Evolutionary conservation across 2,329 filamentous ascomycete species (phyloP).

Genomic region (Cercospora berteroae): DNA sequence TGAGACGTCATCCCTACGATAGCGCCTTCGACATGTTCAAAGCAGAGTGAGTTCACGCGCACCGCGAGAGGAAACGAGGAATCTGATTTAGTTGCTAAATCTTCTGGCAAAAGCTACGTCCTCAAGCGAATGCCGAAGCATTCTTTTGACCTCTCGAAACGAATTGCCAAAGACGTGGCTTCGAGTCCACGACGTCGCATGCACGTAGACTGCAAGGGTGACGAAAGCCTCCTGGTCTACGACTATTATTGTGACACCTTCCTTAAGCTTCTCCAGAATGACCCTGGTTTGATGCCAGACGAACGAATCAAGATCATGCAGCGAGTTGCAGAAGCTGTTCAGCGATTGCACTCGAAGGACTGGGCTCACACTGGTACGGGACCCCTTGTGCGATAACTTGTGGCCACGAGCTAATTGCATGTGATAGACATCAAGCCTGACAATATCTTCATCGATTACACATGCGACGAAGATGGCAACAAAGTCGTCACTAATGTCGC

Average conservation of each 20-base stretch:
- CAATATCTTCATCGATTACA: slow-evolving; percentile 42
- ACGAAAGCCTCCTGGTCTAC: slow-evolving; percentile 40
- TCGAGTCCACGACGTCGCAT: slow-evolving; percentile 39
- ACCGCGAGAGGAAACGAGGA: background rate
- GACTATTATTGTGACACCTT: slow-evolving; percentile 39
- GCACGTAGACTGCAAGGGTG: slow-evolving; percentile 39
- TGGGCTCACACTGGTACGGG: slow-evolving; percentile 40
- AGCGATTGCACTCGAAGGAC: slow-evolving; percentile 40
- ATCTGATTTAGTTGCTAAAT: slow-evolving; percentile 29
- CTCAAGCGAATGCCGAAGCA: slow-evolving; percentile 37
- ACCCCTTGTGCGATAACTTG: too few species aligned
- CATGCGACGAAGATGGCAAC: slow-evolving; percentile 33
- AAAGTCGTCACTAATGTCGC: slow-evolving; percentile 37
- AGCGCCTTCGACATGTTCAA: slow-evolving; percentile 36
- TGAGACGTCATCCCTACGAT: slow-evolving; percentile 35
- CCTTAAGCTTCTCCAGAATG: slow-evolving; percentile 37
- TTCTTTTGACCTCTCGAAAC: slow-evolving; percentile 37
- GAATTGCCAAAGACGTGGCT: slow-evolving; percentile 37
- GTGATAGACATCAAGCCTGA: slow-evolving; percentile 43
- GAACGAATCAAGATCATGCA: slow-evolving; percentile 39
- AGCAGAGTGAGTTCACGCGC: slow-evolving; percentile 36
- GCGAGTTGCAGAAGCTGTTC: slow-evolving; percentile 31
- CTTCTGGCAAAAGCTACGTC: slow-evolving; percentile 35
- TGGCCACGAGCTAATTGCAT: background rate
- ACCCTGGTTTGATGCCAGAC: slow-evolving; percentile 34